A percentile compares a stretch with the other conserved stretches of the same genome.
Evolutionary conservation across 805 yeast species (phyloP).

Genomic region (Hagleromyces aurorensis): DNA sequence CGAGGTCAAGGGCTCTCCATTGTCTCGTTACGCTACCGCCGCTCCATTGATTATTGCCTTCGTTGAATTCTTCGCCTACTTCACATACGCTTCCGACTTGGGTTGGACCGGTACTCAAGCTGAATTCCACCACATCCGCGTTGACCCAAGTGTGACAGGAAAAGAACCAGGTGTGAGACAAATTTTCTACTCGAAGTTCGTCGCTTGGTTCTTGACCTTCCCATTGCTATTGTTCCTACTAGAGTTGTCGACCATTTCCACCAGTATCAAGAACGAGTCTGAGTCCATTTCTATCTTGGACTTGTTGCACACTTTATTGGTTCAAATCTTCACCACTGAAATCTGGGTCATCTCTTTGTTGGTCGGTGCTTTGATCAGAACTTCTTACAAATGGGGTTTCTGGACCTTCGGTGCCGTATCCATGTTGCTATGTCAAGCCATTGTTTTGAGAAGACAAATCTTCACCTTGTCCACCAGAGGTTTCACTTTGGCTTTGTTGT

Average conservation of each 20-base stretch:
- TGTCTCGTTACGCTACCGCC: slow-evolving; percentile 14
- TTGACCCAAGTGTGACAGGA: slow-evolving; percentile 15
- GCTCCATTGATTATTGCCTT: slow-evolving; percentile 32
- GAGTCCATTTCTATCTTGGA: slow-evolving; percentile 11
- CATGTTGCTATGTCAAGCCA: slow-evolving; percentile 33
- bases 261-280: slow-evolving; percentile 3
- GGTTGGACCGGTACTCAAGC: slow-evolving; percentile 37
- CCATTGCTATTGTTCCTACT: slow-evolving; percentile 33
- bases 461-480: slow-evolving; percentile 11
- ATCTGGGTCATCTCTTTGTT: slow-evolving; percentile 46
- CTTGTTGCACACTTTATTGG: slow-evolving; percentile 26
- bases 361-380: slow-evolving; percentile 46
- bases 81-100: slow-evolving; percentile 39
- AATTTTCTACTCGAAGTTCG: slow-evolving; percentile 37
- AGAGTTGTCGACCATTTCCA: slow-evolving; percentile 13
- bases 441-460: slow-evolving; percentile 28
- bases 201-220: slow-evolving; percentile 42
- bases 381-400: slow-evolving; percentile 65
- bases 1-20: slow-evolving; percentile 8
- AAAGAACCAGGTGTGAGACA: slow-evolving; percentile 32
- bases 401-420: slow-evolving; percentile 45
- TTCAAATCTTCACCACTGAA: slow-evolving; percentile 39
- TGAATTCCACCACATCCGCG: slow-evolving; percentile 35
- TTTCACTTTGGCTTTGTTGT: slow-evolving; percentile 8
- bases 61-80: slow-evolving; percentile 35